Evolutionary conservation across 1,284 basidiomycete species (phyloP), one percentile per base, ranked within the genome.

Genomic region (Leccinum pachyderme): DNA sequence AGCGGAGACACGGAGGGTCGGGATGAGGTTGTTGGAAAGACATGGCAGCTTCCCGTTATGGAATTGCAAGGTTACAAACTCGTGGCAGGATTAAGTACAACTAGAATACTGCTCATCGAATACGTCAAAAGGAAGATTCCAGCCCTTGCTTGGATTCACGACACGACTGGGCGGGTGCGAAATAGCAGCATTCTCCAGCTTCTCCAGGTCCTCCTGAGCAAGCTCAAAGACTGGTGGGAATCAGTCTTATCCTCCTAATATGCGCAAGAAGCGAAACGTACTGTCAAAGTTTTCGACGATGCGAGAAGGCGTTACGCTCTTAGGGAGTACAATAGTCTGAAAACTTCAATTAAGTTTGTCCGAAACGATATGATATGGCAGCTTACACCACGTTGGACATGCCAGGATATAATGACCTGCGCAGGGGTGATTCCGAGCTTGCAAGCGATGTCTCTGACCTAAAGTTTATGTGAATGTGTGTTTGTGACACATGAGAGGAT

Each of bases 331-430:
- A 47, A 91, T 77, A 43, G 83, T 81, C 77, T 89, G 68, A 46
- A 56, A 32, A 5, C 35, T 9, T 3, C 24, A n/a, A 45, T 54
- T 45, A 66, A 47, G 12, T n/a, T 49, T 28, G 41, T 35, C 25
- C 2, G 5, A 11, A 46, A 43, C 3, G 8, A 8, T n/a, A 24
- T 5, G 12, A 49, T 2, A 53, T n/a, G n/a, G n/a, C 12, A n/a
- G 74, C 81, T 47, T 67, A 90, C 86, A 13, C 89, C 89, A 43
- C 89, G 82, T 72, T 91, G 87, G 48, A 89, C 78, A 63, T 88
- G 83, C 90, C 89, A 93, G 8, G 85, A 88, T 64, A 92, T 82
- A 48, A 91, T 75, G 33, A 86, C 85, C 69, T 89, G 88, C n/a
- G 89, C 87, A 33, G 88, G 87, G 7, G 86, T 88, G 51, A 91